Evolutionary conservation across 1,139 yeast species (phyloP), one percentile per base, ranked within the genome.

Genomic region (Taphrina communis): DNA sequence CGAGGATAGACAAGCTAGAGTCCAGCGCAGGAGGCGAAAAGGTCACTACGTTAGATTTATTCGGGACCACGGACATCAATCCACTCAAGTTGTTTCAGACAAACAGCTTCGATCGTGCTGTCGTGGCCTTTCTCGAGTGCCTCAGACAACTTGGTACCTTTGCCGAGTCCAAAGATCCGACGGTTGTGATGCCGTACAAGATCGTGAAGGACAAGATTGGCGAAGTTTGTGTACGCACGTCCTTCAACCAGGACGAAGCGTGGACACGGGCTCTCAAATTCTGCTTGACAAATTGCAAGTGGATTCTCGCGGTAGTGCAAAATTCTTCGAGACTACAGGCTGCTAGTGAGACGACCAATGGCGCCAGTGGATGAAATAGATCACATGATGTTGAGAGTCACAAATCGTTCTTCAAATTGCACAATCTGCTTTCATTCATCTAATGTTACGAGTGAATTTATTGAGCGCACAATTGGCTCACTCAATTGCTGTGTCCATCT

Each of bases 211-310:
- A 89, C 72, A 82, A 84, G 67, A 88, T 94, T 62, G 97, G 96
- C 0, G 93, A 90, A 0, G 84, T 86, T 71, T 86, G 91, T 70
- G 88, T 94, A 17, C 81, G 88, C 67, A 84, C 91, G 1, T 79
- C 83, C 1, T 84, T 88, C 0, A 88, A 88, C 75, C 85, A 86
- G 57, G 91, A 89, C 72, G 72, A 70, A 50, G 68, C 44, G 36
- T 94, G 99, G 99, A 91, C 97, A 0, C 85, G 87, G 46, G 93
- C 97, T 0, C 93, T 97, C 78, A 88, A 89, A 75, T 88, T 87
- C 75, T 81, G 93, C 19, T 80, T 94, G 65, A 90, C 95, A 0
- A 86, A 93, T 69, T 75, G 80, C 35, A 79, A 80, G 70, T 80
- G 82, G 82, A 76, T 80, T 12, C 73, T 80, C 51, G 82, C 82